phyloP scores from a whole-genome alignment of 257 asterid genomes.

The Fraxinus pennsylvanica region DNA sequence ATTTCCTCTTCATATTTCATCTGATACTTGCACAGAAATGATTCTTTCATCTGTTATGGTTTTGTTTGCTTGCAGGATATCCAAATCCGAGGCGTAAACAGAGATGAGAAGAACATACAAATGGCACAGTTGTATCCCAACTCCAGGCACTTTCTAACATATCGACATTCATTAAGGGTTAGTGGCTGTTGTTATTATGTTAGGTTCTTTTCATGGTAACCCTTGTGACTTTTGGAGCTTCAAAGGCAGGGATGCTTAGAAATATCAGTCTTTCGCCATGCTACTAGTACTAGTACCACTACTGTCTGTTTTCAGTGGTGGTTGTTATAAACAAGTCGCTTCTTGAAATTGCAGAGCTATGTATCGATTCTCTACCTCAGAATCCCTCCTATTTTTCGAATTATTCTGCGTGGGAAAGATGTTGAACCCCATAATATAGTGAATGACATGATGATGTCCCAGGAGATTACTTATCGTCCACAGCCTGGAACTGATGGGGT shows the following conservation, averaged over 20 bases:
- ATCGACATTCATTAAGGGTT: constrained; percentile 93
- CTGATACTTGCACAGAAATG: not conserved
- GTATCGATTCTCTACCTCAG: constrained; percentile 94
- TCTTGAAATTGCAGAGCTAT: constrained; percentile 68
- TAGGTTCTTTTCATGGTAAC: constrained; percentile 9
- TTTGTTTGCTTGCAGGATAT: constrained; percentile 61
- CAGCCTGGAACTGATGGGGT: constrained; percentile 73
- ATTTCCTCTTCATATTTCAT: constrained; percentile 19
- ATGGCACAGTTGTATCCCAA: constrained; percentile 82
- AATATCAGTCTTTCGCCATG: not conserved
- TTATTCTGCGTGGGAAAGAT: constrained; percentile 87
- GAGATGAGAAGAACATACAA: constrained; percentile 82
- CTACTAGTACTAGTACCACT: not conserved
- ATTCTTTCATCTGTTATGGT: constrained; percentile 14
- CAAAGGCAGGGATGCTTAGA: constrained; percentile 2
- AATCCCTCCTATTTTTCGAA: constrained; percentile 73
- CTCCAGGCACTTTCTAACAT: constrained; percentile 91
- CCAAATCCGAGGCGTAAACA: constrained; percentile 94
- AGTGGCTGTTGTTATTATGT: constrained; percentile 25
- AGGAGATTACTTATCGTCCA: constrained; percentile 88
- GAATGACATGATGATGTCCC: constrained; percentile 98
- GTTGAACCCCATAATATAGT: constrained; percentile 93
- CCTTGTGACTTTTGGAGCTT: constrained; percentile 8
- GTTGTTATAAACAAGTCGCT: constrained; percentile 18
- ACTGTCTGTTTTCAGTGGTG: not conserved